Evolutionary conservation across 2,329 filamentous ascomycete genomes (phyloP).

Genomic region (Sporothrix pallida): DNA sequence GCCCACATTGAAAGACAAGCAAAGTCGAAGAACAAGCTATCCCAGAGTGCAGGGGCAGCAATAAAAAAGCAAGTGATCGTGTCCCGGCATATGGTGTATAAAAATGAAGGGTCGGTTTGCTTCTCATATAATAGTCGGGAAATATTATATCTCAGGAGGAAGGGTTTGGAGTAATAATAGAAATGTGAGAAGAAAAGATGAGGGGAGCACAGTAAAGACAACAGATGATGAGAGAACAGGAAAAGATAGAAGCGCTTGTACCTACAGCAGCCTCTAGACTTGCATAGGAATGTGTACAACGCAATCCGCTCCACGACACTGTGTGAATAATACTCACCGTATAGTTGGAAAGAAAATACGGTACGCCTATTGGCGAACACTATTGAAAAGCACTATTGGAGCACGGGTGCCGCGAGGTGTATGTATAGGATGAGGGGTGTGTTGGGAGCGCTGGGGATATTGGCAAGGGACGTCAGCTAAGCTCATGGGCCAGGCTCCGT

Average conservation of each 20-base stretch:
- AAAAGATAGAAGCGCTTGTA: no score
- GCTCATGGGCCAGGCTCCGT: slow-evolving; percentile 26
- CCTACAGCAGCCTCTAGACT: slow-evolving; percentile 2
- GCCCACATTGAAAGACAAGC: not conserved
- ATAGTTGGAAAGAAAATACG: slow-evolving; percentile 32
- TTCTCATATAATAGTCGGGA: slow-evolving; percentile 41
- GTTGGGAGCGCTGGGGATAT: not conserved
- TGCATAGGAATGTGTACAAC: slow-evolving; percentile 21
- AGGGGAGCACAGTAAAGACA: slow-evolving; percentile 30
- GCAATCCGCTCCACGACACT: slow-evolving; percentile 11
- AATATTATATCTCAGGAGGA: slow-evolving; percentile 17
- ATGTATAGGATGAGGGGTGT: not conserved
- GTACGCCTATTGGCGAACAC: slow-evolving; percentile 6
- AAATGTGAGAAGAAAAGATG: slow-evolving; percentile 10
- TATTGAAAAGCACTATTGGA: not conserved
- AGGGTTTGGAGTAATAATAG: slow-evolving; percentile 22
- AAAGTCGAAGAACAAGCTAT: not conserved
- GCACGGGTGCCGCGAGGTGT: not conserved
- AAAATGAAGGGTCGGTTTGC: slow-evolving; percentile 34
- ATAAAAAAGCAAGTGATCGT: slow-evolving; percentile 16
- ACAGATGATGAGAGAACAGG: not conserved
- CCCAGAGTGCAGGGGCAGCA: slow-evolving; percentile 6
- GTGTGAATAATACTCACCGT: slow-evolving; percentile 32
- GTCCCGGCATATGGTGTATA: slow-evolving; percentile 37
- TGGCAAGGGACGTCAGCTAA: slow-evolving; percentile 26